phyloP scores from a whole-genome alignment of 495 filamentous ascomycete genomes.

The Diplogelasinospora grovesii region DNA sequence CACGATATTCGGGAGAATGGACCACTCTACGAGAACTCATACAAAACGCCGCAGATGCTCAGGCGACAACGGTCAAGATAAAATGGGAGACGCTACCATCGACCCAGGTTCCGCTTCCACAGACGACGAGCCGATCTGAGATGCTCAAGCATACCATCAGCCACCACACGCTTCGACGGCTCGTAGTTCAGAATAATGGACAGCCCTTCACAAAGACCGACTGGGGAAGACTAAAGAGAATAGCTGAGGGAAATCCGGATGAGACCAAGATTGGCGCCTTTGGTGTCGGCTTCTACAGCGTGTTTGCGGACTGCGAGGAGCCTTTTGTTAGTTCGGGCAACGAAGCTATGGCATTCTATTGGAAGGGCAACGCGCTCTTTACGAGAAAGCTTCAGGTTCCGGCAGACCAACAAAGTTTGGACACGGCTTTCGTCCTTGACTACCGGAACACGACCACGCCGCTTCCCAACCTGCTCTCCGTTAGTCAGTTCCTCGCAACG shows the following conservation, averaged over 20 bases:
- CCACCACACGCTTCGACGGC: conserved; percentile 74
- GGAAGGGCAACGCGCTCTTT: conserved; percentile 92
- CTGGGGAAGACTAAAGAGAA: conserved; percentile 89
- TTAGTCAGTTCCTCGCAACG: conserved; percentile 87
- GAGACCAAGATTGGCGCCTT: conserved; percentile 99
- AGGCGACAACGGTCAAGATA: conserved; percentile 80
- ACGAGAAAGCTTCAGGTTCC: conserved; percentile 73
- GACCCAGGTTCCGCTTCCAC: conserved; percentile 62
- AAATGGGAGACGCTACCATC: conserved; percentile 86
- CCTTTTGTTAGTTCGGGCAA: conserved; percentile 89
- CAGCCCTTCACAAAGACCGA: conserved; percentile 77
- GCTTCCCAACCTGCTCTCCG: conserved; percentile 71
- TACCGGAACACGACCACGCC: conserved; percentile 83
- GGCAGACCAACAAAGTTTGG: conserved; percentile 52
- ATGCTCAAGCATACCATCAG: conserved; percentile 74
- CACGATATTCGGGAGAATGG: conserved; percentile 93
- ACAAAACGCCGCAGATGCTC: conserved; percentile 95
- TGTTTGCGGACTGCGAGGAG: conserved; percentile 96
- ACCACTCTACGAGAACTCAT: conserved; percentile 83
- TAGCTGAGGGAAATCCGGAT: conserved; percentile 96
- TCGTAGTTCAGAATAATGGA: conserved; percentile 88
- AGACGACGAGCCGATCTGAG: conserved; percentile 56
- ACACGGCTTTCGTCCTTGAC: conserved; percentile 88
- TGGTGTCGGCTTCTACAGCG: conserved; percentile 97
- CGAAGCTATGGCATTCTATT: conserved; percentile 96